phyloP scores from a whole-genome alignment of 257 asterid genomes.

The Solanum commersonii region DNA sequence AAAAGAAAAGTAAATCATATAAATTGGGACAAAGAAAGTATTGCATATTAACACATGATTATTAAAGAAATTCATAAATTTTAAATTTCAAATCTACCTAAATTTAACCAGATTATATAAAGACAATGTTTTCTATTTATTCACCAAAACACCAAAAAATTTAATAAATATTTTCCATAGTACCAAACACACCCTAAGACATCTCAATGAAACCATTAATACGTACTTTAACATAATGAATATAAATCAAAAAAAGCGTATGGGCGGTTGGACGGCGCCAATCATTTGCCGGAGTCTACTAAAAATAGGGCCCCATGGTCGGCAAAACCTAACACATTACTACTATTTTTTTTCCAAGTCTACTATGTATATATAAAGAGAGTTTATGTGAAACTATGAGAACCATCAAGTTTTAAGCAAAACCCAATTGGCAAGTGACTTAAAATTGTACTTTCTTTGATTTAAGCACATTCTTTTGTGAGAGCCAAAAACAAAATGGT shows the following conservation, averaged over 20 bases:
- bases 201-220: neutral
- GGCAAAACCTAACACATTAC: conserved; percentile 18
- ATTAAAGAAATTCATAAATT: neutral
- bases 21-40: too few species aligned
- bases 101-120: neutral
- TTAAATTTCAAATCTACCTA: neutral
- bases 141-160: neutral
- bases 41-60: neutral
- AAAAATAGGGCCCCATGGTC: conserved; percentile 38
- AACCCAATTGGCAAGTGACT: neutral
- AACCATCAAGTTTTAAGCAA: conserved; percentile 1
- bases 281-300: conserved; percentile 15
- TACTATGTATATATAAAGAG: conserved; percentile 27
- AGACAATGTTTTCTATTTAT: neutral
- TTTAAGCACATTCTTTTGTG: neutral
- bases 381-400: neutral
- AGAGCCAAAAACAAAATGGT: conserved; percentile 25
- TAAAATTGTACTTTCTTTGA: neutral
- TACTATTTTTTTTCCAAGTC: neutral
- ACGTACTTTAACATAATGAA: neutral
- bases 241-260: neutral
- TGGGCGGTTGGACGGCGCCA: conserved; percentile 68
- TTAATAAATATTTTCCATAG: neutral
- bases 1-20: too few species aligned
- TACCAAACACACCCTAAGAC: neutral